phyloP scores from a whole-genome alignment of 257 asterid species.

The Solanum pinnatisectum region DNA sequence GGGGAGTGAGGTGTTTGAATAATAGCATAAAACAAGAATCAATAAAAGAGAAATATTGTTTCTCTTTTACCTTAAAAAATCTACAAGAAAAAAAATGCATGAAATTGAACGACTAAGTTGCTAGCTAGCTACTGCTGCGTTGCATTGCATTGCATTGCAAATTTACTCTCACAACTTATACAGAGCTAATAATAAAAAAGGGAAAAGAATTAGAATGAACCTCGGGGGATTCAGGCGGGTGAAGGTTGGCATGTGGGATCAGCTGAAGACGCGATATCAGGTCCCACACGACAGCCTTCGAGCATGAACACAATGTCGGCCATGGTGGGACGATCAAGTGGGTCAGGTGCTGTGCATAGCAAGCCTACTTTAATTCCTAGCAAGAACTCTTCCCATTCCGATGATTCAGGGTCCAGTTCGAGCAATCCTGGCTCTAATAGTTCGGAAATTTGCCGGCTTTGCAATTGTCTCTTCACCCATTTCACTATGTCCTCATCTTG shows the following conservation, averaged over 20 bases:
- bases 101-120: neutral
- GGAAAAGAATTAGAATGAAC: conserved; percentile 6
- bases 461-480: conserved; percentile 67
- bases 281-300: conserved; percentile 68
- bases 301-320: conserved; percentile 68
- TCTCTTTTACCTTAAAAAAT: neutral
- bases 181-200: neutral
- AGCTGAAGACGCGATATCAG: conserved; percentile 51
- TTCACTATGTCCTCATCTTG: conserved; percentile 62
- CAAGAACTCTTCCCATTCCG: conserved; percentile 79
- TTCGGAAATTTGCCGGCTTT: conserved; percentile 62
- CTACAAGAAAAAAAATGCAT: neutral
- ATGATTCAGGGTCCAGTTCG: conserved; percentile 70
- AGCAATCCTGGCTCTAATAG: conserved; percentile 65
- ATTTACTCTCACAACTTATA: neutral
- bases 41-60: neutral
- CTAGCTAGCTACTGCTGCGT: neutral
- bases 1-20: neutral
- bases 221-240: conserved; percentile 25
- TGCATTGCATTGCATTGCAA: neutral
- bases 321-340: conserved; percentile 59
- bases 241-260: conserved; percentile 59
- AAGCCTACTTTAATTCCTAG: conserved; percentile 69
- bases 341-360: conserved; percentile 69
- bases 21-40: neutral